Percentiles rank a stretch among this genome's conserved stretches.
phyloP scores from a whole-genome alignment of 2,329 filamentous ascomycete genomes.

The Simplicillium aogashimaense region DNA sequence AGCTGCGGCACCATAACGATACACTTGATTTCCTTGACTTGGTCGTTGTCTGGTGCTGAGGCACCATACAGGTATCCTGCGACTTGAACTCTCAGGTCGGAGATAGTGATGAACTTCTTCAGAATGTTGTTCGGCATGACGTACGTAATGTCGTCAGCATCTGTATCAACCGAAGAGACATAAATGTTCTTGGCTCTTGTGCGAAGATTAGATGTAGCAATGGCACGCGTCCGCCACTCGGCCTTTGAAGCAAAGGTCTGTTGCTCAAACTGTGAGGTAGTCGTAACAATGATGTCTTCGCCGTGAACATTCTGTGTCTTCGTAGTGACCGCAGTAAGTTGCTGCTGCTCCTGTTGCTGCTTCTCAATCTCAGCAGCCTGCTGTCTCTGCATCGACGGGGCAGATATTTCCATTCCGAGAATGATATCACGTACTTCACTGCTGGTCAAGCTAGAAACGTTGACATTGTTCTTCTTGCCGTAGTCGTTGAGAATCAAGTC shows the following conservation, averaged over 20 bases:
- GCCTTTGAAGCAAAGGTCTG: constrained; percentile 98
- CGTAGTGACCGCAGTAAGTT: constrained; percentile 93
- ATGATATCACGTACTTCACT: constrained; percentile 98
- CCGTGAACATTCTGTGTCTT: constrained; percentile 97
- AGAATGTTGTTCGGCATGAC: constrained; percentile 99
- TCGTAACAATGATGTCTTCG: constrained; percentile 96
- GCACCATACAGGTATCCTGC: constrained; percentile 91
- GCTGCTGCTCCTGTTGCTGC: constrained; percentile 93
- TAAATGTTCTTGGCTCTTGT: constrained; percentile 97
- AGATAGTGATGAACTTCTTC: constrained; percentile 96
- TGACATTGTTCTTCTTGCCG: constrained; percentile 99
- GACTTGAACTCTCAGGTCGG: constrained; percentile 92
- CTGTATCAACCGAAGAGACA: constrained; percentile 90
- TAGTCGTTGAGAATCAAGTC: constrained; percentile 98
- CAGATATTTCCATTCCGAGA: constrained; percentile 97
- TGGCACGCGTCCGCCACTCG: constrained; percentile 93
- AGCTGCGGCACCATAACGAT: constrained; percentile 98
- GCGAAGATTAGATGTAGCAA: constrained; percentile 89
- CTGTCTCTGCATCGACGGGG: constrained; percentile 94
- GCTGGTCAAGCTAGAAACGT: constrained; percentile 89
- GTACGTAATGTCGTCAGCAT: constrained; percentile 85
- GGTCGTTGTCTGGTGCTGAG: constrained; percentile 86
- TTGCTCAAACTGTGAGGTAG: constrained; percentile 95
- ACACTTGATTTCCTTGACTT: constrained; percentile 92
- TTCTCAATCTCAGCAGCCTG: constrained; percentile 98